phyloP scores from a whole-genome alignment of 225 moss, liverwort and hornwort species.

The Pleurozium schreberi region DNA sequence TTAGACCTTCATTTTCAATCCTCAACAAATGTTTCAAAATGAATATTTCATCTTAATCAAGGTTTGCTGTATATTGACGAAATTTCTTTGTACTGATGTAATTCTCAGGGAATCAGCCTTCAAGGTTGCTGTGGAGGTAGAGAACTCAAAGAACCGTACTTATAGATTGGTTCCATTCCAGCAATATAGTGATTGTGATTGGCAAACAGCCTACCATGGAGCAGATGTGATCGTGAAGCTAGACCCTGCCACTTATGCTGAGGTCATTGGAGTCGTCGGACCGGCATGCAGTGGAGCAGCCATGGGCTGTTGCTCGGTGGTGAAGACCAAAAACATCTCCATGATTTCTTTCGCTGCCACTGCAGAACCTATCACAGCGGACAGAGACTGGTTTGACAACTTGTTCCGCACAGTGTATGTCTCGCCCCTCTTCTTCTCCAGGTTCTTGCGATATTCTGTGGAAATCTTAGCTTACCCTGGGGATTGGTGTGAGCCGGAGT shows the following conservation, averaged over 20 bases:
- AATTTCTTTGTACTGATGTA: neutral
- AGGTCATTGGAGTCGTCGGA: conserved; percentile 71
- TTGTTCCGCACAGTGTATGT: conserved; percentile 88
- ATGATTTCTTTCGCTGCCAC: conserved; percentile 83
- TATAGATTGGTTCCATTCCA: conserved; percentile 40
- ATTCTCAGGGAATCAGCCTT: conserved; percentile 67
- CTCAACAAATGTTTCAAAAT: neutral
- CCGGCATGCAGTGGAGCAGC: conserved; percentile 81
- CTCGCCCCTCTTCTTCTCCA: neutral
- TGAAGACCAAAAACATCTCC: conserved; percentile 37
- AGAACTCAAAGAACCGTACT: conserved; percentile 36
- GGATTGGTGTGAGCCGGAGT: neutral
- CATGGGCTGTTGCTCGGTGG: conserved; percentile 43
- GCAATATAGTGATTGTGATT: conserved; percentile 65
- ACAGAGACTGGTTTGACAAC: conserved; percentile 42
- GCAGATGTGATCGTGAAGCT: conserved; percentile 37
- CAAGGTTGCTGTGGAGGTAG: conserved; percentile 70
- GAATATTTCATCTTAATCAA: neutral
- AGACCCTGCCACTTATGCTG: conserved; percentile 16
- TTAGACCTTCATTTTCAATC: neutral
- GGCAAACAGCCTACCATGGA: conserved; percentile 35
- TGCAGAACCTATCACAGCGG: conserved; percentile 48
- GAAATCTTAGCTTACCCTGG: neutral
- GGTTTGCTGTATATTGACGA: neutral
- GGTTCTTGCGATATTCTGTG: neutral